These are phyloP conservation scores for Botrytis deweyae DNA, from an alignment of 2,329 filamentous ascomycete genomes.

Conservation along the genomic window DNA sequence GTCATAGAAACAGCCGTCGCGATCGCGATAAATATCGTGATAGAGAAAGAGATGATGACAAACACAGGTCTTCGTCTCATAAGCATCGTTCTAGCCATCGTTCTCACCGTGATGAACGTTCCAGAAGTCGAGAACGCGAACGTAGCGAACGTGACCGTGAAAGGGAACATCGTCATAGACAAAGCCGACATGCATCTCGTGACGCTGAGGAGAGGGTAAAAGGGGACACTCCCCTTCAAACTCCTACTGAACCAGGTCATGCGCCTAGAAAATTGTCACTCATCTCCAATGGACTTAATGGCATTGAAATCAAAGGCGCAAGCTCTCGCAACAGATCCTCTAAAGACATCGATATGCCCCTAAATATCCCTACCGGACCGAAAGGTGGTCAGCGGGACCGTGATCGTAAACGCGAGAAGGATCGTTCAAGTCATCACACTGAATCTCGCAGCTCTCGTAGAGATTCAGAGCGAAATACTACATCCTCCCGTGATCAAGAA, in stretches of 20 bases:
- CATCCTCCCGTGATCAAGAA: slow-evolving; percentile 16
- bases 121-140: slow-evolving; percentile 49
- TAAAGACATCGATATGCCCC: slow-evolving; percentile 34
- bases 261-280: slow-evolving; percentile 28
- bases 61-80: slow-evolving; percentile 42
- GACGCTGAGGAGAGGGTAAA: slow-evolving; percentile 28
- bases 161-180: slow-evolving; percentile 42
- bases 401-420: slow-evolving; percentile 29
- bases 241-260: slow-evolving; percentile 26
- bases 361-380: slow-evolving; percentile 37
- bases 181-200: slow-evolving; percentile 32
- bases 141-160: slow-evolving; percentile 45
- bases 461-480: slow-evolving; percentile 34
- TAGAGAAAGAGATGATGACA: slow-evolving; percentile 45
- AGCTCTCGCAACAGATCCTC: slow-evolving; percentile 32
- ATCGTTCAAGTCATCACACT: slow-evolving; percentile 32
- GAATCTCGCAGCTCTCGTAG: slow-evolving; percentile 42
- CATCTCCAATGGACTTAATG: slow-evolving; percentile 28
- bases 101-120: slow-evolving; percentile 48
- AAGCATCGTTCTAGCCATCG: slow-evolving; percentile 49
- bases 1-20: slow-evolving; percentile 57
- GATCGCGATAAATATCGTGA: slow-evolving; percentile 54
- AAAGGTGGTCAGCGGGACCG: slow-evolving; percentile 28
- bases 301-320: slow-evolving; percentile 39
- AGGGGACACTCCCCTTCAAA: slow-evolving; percentile 23